These are phyloP conservation scores for Sclerotinia borealis DNA, from an alignment of 2,329 filamentous ascomycete species.

Conservation along the genomic window DNA sequence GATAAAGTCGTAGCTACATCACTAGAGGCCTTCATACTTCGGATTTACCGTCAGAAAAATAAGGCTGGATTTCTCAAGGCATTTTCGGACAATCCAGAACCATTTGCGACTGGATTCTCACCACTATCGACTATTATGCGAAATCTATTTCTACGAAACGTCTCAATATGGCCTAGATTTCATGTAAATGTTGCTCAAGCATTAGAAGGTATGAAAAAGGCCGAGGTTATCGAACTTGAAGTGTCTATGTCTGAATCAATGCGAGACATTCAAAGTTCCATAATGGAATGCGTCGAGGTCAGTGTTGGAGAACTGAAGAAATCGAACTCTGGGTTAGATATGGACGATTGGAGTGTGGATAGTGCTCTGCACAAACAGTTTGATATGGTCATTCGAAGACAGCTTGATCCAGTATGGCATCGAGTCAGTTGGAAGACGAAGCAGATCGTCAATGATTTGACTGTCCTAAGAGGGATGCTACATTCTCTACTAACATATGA, in stretches of 20 bases:
- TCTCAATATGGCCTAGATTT: slow-evolving; percentile 87
- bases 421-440: slow-evolving; percentile 90
- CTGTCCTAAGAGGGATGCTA: slow-evolving; percentile 74
- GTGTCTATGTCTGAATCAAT: slow-evolving; percentile 94
- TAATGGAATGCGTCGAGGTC: slow-evolving; percentile 92
- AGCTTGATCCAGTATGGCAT: slow-evolving; percentile 96
- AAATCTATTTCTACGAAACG: slow-evolving; percentile 83
- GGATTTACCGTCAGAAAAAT: slow-evolving; percentile 92
- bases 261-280: slow-evolving; percentile 86
- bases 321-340: slow-evolving; percentile 79
- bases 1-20: slow-evolving; percentile 83
- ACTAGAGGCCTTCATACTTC: slow-evolving; percentile 87
- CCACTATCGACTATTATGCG: slow-evolving; percentile 86
- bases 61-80: slow-evolving; percentile 91
- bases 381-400: slow-evolving; percentile 78
- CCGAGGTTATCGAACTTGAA: slow-evolving; percentile 94
- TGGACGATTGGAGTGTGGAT: slow-evolving; percentile 96
- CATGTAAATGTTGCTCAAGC: slow-evolving; percentile 85
- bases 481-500: slow-evolving; percentile 80
- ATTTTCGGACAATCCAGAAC: slow-evolving; percentile 88
- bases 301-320: slow-evolving; percentile 94
- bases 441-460: slow-evolving; percentile 87
- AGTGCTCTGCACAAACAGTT: slow-evolving; percentile 90
- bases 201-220: slow-evolving; percentile 84
- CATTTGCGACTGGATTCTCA: slow-evolving; percentile 81